Conservation (phyloP, 768 basidiomycete species). For the Agaricus subrufescens region DNA sequence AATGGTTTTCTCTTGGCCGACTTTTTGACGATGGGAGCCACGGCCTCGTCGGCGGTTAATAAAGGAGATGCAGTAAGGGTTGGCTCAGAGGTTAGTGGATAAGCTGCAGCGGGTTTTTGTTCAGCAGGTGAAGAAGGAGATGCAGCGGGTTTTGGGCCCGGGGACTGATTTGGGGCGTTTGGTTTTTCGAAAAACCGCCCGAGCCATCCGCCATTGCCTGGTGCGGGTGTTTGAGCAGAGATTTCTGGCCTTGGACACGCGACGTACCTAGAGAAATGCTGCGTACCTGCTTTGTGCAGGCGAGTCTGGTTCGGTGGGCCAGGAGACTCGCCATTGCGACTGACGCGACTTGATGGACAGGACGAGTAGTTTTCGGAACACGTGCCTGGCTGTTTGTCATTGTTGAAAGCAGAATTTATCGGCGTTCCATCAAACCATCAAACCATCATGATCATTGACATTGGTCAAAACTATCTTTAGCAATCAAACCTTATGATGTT, state of each 20-base stretch:
- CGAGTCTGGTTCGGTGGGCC: neutral
- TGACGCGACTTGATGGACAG: neutral
- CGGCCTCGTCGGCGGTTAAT: neutral
- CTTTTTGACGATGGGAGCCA: neutral
- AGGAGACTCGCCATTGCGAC: conserved; percentile 1
- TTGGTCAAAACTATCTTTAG: too few relatives aligned
- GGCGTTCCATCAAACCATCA: neutral
- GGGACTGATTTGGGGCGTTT: neutral
- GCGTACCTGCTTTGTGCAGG: neutral
- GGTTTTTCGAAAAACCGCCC: neutral
- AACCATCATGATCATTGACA: too few relatives aligned
- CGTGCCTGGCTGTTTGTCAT: neutral
- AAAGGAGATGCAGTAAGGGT: conserved; percentile 1
- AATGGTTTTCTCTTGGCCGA: conserved; percentile 18
- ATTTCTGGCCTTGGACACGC: too few relatives aligned
- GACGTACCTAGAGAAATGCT: too few relatives aligned
- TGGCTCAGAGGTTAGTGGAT: too few relatives aligned
- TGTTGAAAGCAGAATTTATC: neutral
- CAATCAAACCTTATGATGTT: too few relatives aligned
- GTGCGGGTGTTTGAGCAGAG: too few relatives aligned
- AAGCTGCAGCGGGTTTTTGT: too few relatives aligned
- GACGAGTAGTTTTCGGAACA: neutral
- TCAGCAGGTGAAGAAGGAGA: neutral
- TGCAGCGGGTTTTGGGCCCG: too few relatives aligned
- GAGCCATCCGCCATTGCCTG: too few relatives aligned